phyloP scores from a whole-genome alignment of 2,329 filamentous ascomycete species.

The Didymella sp. region DNA sequence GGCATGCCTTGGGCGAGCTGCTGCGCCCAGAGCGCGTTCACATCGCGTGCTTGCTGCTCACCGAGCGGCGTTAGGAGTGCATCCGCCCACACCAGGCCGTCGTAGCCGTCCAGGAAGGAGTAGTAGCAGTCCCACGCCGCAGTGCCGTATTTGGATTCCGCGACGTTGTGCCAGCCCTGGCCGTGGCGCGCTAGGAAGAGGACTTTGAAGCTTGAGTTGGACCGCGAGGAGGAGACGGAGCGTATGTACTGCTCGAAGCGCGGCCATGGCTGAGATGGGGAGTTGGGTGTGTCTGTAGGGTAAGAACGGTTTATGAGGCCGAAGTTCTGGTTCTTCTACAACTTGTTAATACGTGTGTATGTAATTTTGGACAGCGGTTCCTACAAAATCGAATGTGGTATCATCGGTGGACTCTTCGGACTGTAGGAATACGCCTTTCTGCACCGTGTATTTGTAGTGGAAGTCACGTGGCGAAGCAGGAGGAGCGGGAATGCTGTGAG shows the following conservation, averaged over 20 bases:
- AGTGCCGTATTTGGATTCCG: constrained; percentile 72
- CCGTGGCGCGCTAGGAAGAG: constrained; percentile 74
- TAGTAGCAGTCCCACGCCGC: constrained; percentile 74
- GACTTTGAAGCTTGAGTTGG: constrained; percentile 66
- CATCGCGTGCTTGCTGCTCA: constrained; percentile 64
- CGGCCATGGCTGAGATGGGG: constrained; percentile 60
- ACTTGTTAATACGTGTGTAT: background rate
- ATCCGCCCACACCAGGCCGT: constrained; percentile 67
- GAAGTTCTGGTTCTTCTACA: constrained; percentile 66
- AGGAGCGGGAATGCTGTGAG: constrained; percentile 3
- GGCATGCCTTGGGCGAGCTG: constrained; percentile 64
- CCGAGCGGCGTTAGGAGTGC: constrained; percentile 67
- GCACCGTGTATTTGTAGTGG: constrained; percentile 65
- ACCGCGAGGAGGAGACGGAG: constrained; percentile 52
- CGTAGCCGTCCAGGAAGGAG: constrained; percentile 68
- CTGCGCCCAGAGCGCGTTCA: constrained; percentile 63
- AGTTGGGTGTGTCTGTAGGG: constrained; percentile 34
- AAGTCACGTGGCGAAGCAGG: constrained; percentile 18
- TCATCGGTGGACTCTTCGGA: constrained; percentile 65
- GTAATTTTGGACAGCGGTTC: background rate
- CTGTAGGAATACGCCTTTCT: constrained; percentile 69
- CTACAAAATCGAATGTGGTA: constrained; percentile 68
- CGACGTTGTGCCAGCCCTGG: constrained; percentile 70
- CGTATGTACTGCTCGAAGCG: constrained; percentile 65
- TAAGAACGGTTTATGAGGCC: constrained; percentile 70